Evolutionary conservation across 2,329 filamentous ascomycete genomes (phyloP), one percentile per base, ranked within the genome.

Genomic region (Cladosporium halotolerans): DNA sequence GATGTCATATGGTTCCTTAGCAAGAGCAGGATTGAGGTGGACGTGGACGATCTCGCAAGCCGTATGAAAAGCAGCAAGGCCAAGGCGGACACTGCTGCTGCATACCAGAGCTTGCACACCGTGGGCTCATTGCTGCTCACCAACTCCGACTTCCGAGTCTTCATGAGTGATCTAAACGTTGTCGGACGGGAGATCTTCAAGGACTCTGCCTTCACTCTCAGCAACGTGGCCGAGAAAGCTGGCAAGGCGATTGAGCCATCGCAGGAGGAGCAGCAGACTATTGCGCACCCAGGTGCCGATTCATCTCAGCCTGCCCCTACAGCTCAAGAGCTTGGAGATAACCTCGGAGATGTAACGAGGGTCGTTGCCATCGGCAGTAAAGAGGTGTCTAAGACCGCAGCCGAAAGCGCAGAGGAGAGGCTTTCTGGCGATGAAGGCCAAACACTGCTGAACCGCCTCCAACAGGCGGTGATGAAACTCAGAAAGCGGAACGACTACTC

Each of bases 91-190:
- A 82, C 83, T 14, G 80, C 79, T 65, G 87, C 86, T 54, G 86
- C 88, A 13, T 91, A 91, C 63, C 78, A 86, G 64, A 96, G 90
- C 67, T 72, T 96, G 45, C 85, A 84, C 54, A 96, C 90, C 0
- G 82, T 97, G 0, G 85, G 87, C 31, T 87, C 85, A 3, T 75
- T 97, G n/a, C 79, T 96, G 1, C 75, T 97, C 41, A 89, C 88
- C 11, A 97, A 97, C 66, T 84, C 86, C 0, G 90, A 96, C 63
- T 96, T 97, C 68, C 84, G 91, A 38, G 77, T 91, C 6, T 90
- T 97, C 62, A 74, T 96, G 42, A 82, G 85, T 9, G 92, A 97
- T 63, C 72, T 96, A 39, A 83, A 84, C 43, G 84, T 84, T 0
- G 80, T 96, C 44, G 87, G 85, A 10, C 83, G 87, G 40, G 86